These are phyloP conservation scores for Rhipidocladum racemiflorum DNA, from an alignment of 176 grass and related monocot species.

Conservation along the genomic window DNA sequence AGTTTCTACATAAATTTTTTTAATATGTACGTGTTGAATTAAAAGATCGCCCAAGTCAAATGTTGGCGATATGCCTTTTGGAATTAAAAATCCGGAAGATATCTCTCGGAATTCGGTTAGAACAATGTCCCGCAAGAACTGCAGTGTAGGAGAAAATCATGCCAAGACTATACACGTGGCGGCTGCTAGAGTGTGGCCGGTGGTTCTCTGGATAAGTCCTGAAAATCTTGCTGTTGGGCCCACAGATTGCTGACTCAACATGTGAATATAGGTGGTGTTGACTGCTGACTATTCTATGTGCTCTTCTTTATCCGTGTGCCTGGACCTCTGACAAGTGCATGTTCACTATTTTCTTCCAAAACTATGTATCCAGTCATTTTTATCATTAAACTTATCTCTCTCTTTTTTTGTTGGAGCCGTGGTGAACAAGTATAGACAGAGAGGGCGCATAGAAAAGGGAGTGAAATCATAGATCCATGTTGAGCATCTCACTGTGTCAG, in stretches of 20 bases:
- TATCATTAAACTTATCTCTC: too few species aligned
- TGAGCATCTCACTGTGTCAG: too few species aligned
- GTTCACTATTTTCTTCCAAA: too few species aligned
- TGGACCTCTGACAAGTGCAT: not conserved
- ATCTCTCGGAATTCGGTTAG: not conserved
- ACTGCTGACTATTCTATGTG: not conserved
- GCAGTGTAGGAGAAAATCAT: not conserved
- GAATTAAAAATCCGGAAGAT: not conserved
- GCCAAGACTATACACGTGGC: not conserved
- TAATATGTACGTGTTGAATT: not conserved
- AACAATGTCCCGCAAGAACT: not conserved
- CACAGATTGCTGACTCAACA: not conserved
- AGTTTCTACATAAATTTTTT: not conserved
- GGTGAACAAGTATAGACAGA: too few species aligned
- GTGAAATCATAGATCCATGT: too few species aligned
- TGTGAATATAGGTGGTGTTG: not conserved
- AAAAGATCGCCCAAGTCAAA: not conserved
- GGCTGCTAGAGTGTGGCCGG: not conserved
- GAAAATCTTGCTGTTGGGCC: not conserved
- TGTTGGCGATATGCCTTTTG: not conserved
- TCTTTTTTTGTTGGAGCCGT: too few species aligned
- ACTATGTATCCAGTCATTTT: too few species aligned
- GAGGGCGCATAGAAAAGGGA: too few species aligned
- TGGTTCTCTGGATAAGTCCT: not conserved
- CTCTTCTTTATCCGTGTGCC: not conserved